These are phyloP conservation scores for Tricharina praecox DNA, from an alignment of 495 filamentous ascomycete genomes.

Conservation along the genomic window DNA sequence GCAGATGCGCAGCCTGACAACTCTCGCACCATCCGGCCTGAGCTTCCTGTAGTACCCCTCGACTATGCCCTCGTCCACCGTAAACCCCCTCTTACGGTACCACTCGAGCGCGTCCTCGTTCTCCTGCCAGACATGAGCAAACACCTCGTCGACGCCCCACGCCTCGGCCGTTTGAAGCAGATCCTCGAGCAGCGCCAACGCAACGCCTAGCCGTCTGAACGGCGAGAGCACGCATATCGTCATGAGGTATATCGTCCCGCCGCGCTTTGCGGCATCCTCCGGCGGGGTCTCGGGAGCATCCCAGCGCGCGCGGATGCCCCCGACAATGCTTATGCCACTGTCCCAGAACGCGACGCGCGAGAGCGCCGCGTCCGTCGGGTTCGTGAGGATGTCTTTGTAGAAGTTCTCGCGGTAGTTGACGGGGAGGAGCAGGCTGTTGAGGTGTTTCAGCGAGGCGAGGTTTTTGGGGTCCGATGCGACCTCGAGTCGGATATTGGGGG, in stretches of 20 bases:
- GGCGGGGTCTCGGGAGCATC: conserved; percentile 34
- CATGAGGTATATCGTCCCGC: conserved; percentile 58
- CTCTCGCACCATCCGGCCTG: conserved; percentile 59
- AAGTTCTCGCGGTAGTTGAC: conserved; percentile 76
- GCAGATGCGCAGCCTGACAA: conserved; percentile 44
- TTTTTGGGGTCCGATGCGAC: conserved; percentile 32
- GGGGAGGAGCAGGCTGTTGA: conserved; percentile 70
- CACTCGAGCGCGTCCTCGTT: conserved; percentile 74
- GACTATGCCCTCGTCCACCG: conserved; percentile 37
- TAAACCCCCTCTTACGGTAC: conserved; percentile 73
- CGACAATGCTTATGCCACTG: conserved; percentile 47
- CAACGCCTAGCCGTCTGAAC: conserved; percentile 65
- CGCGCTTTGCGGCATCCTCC: conserved; percentile 9
- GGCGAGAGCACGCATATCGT: conserved; percentile 70
- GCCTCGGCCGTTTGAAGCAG: conserved; percentile 32
- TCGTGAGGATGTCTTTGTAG: conserved; percentile 58
- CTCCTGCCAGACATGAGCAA: conserved; percentile 87
- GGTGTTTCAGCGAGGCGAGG: conserved; percentile 57
- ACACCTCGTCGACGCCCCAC: conserved; percentile 31
- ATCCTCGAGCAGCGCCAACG: conserved; percentile 48
- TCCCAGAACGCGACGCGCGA: conserved; percentile 64
- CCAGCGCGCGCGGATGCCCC: conserved; percentile 67
- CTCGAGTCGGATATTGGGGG: too few relatives aligned
- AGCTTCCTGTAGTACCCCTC: conserved; percentile 73
- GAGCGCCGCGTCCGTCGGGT: conserved; percentile 47